Conservation (phyloP, 306 rosid genomes). For the Gastrolobium bilobum region DNA sequence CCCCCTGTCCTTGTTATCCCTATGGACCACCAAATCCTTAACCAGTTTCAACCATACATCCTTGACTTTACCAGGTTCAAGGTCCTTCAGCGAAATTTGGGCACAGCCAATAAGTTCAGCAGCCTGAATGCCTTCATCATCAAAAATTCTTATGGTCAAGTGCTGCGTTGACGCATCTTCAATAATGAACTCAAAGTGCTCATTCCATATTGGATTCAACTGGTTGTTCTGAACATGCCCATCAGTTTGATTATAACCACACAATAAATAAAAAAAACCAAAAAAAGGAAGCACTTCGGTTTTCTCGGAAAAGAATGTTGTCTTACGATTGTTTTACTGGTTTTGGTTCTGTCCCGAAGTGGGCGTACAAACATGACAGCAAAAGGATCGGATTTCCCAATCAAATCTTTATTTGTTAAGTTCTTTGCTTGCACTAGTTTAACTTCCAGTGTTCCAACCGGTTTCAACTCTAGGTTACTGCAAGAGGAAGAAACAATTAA, state of each 20-base stretch:
- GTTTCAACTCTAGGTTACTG: slow-evolving; percentile 87
- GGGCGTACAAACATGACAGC: slow-evolving; percentile 85
- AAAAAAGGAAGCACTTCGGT: not conserved
- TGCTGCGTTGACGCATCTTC: slow-evolving; percentile 82
- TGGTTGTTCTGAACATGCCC: slow-evolving; percentile 72
- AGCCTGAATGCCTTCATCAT: slow-evolving; percentile 87
- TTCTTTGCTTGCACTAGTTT: slow-evolving; percentile 93
- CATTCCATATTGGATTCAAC: slow-evolving; percentile 96
- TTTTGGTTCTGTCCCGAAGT: slow-evolving; percentile 72
- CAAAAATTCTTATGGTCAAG: slow-evolving; percentile 86
- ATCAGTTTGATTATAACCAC: slow-evolving; percentile 20
- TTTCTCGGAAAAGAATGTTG: slow-evolving; percentile 25
- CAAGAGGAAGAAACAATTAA: slow-evolving; percentile 44
- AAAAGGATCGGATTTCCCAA: slow-evolving; percentile 96
- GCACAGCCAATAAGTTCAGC: slow-evolving; percentile 87
- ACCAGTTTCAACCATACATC: slow-evolving; percentile 84
- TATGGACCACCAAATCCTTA: slow-evolving; percentile 83
- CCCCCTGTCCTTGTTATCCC: slow-evolving; percentile 87
- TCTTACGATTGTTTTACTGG: slow-evolving; percentile 86
- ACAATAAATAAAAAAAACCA: not conserved
- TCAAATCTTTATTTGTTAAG: slow-evolving; percentile 74
- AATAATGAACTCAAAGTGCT: slow-evolving; percentile 82
- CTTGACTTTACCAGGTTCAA: slow-evolving; percentile 89
- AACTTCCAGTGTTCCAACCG: slow-evolving; percentile 84
- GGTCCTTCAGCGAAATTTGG: slow-evolving; percentile 69